Base-by-base conservation (phyloP, 768 basidiomycete genomes). In the Pleurotus sapidus region DNA sequence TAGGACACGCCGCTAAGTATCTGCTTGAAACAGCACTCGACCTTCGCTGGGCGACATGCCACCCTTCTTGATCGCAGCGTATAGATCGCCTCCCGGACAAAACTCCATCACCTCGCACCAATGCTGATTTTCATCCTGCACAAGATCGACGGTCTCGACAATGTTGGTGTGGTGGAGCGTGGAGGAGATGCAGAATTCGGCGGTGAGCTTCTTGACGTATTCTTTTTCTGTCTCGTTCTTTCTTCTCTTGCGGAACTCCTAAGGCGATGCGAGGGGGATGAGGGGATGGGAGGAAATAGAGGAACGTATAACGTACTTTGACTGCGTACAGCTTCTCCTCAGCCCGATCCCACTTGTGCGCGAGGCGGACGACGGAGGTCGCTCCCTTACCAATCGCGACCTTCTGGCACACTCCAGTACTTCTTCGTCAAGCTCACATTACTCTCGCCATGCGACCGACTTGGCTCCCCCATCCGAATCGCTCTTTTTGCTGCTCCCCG, bases 21-120 rank as follows among this genome's bases (percentile, higher is more conserved):
- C 74, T 99, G 96, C 80, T 91, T 95, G 83, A 98, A 98, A 74
- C 92, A 96, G 72, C 93, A 96, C 71, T 98, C 96, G 61, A 96
- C 93, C 73, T 96, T 96, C 93, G 70, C 86, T 87, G 3, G 89
- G 84, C 37, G 87, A 87, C 92, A 97, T 95, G 46, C 79, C 77
- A 25, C 96, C 96, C 72, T 93, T 95, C 84, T 98, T 98, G 76
- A 99, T 99, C 38, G 95, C 96, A 24, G 95, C 95, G 69, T 99
- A 99, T 37, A 99, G 80, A 74, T 99, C 96, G 2, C 96, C 96
- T 45, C 97, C 97, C 3, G 95, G 95, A 68, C 96, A 99, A 69
- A 94, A 99, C 72, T 98, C 97, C 96, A 99, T 98, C 46, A 99
- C 96, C 71, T 98, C 97, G 68, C 96, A 99, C 96, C 96, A 99